Evolutionary conservation across 371 early-diverging fungal genomes (phyloP).

Genomic region (Mortierella sp.): DNA sequence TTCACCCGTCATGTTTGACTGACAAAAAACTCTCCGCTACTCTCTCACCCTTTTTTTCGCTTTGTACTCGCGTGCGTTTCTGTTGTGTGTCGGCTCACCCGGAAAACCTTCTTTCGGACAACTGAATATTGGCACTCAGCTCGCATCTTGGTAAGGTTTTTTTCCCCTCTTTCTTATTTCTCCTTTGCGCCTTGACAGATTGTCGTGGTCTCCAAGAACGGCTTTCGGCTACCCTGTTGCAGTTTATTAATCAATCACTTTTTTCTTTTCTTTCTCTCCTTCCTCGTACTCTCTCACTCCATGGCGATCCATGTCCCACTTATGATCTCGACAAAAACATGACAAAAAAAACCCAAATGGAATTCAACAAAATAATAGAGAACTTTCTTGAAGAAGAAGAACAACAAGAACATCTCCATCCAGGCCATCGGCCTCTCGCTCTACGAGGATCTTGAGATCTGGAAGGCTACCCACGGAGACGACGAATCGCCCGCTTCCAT

Average conservation of each 20-base stretch:
- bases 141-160: conserved; percentile 53
- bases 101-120: conserved; percentile 13
- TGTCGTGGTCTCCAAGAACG: too few species aligned
- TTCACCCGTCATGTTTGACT: neutral
- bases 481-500: conserved; percentile 33
- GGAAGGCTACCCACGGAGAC: conserved; percentile 59
- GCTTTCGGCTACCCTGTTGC: neutral
- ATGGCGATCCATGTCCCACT: too few species aligned
- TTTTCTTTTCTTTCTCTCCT: too few species aligned
- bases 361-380: conserved; percentile 50
- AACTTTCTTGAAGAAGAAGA: conserved; percentile 80
- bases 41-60: conserved; percentile 7
- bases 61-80: conserved; percentile 20
- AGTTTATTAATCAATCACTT: neutral
- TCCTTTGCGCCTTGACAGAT: neutral
- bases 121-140: conserved; percentile 35
- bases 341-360: neutral
- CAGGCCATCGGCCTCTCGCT: conserved; percentile 85
- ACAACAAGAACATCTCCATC: conserved; percentile 82
- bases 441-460: conserved; percentile 80
- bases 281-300: too few species aligned
- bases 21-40: neutral
- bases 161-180: neutral
- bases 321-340: too few species aligned
- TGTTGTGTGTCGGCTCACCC: neutral